phyloP scores from a whole-genome alignment of 164 flowering plant genomes.

The Euptelea pleiosperma region DNA sequence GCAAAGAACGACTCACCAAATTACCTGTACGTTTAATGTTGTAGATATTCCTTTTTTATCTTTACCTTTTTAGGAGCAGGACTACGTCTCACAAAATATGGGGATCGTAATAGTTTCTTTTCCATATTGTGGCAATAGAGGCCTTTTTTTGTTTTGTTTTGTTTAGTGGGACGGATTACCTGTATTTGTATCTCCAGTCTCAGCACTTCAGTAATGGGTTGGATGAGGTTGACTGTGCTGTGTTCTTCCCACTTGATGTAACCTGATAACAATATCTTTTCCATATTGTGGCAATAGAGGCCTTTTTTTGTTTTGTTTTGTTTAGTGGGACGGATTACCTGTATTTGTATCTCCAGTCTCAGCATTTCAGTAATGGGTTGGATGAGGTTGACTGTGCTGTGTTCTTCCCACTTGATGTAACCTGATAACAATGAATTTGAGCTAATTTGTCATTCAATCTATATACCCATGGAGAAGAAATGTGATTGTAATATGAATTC shows the following conservation, averaged over 20 bases:
- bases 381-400: not conserved
- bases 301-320: no score
- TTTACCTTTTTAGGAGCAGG: not conserved
- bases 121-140: not conserved
- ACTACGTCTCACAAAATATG: not conserved
- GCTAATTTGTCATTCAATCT: no score
- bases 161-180: no score
- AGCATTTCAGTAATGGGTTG: not conserved
- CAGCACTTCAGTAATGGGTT: not conserved
- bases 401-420: not conserved
- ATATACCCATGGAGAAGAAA: no score
- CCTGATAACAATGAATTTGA: no score
- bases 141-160: not conserved
- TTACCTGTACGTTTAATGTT: not conserved
- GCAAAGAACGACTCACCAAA: no score
- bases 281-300: not conserved
- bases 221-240: not conserved
- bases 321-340: no score
- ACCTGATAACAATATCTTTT: no score
- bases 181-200: constrained; percentile 1
- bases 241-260: not conserved
- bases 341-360: not conserved
- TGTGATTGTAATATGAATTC: no score
- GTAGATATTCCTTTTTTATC: not conserved
- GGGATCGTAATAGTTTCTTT: no score